These are phyloP conservation scores for Poronia punctata DNA, from an alignment of 495 filamentous ascomycete genomes.

Conservation along the genomic window DNA sequence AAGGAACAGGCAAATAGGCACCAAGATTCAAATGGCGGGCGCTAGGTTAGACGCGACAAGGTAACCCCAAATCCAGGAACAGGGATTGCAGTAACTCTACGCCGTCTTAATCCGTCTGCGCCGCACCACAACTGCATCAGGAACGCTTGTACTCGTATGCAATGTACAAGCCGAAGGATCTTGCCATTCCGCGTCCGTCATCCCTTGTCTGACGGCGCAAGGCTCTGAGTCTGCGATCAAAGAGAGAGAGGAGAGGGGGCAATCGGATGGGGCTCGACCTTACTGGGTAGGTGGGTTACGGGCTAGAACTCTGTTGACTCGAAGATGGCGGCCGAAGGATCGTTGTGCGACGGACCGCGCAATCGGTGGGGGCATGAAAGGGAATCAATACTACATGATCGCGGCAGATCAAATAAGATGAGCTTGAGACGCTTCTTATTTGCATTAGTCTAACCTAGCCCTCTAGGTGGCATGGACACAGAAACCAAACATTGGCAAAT, in stretches of 20 bases:
- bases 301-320: too few species aligned
- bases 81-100: conserved; percentile 22
- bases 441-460: too few species aligned
- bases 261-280: too few species aligned
- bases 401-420: conserved; percentile 19
- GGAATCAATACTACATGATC: conserved; percentile 14
- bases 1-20: conserved; percentile 1
- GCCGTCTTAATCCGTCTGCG: conserved; percentile 13
- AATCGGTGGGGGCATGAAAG: background rate
- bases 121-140: conserved; percentile 25
- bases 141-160: conserved; percentile 7
- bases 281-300: too few species aligned
- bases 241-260: background rate
- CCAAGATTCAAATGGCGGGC: conserved; percentile 20
- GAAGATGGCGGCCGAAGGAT: conserved; percentile 13
- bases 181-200: conserved; percentile 8
- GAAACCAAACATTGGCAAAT: too few species aligned
- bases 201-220: conserved; percentile 6
- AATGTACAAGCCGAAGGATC: conserved; percentile 20
- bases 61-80: conserved; percentile 27
- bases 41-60: conserved; percentile 25
- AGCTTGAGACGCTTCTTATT: too few species aligned
- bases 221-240: conserved; percentile 2
- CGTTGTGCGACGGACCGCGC: conserved; percentile 13
- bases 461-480: too few species aligned